These are phyloP conservation scores for Hanseniaspora guilliermondii DNA, from an alignment of 805 yeast genomes.

Conservation along the genomic window DNA sequence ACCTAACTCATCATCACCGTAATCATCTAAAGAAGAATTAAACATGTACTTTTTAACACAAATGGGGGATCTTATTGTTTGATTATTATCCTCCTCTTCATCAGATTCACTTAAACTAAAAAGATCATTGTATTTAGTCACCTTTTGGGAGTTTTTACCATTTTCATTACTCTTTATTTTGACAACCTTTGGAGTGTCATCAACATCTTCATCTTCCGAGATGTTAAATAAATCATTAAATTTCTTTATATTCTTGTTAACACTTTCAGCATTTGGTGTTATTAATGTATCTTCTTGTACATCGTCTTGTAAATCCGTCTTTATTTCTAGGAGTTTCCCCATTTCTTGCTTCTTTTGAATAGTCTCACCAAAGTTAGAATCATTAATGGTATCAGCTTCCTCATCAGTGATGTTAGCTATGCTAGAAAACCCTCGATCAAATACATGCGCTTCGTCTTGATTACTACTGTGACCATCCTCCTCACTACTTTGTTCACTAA, in stretches of 20 bases:
- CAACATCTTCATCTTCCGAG: background rate
- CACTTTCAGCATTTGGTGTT: background rate
- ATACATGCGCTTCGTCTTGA: background rate
- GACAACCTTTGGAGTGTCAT: background rate
- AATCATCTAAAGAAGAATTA: conserved; percentile 4
- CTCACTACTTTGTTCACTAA: conserved; percentile 19
- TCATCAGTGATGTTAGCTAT: background rate
- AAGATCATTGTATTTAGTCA: conserved; percentile 14
- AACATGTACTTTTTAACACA: background rate
- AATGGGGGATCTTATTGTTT: background rate
- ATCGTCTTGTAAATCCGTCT: background rate
- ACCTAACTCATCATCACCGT: background rate
- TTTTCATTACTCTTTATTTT: background rate
- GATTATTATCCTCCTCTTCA: conserved; percentile 16
- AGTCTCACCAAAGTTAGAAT: background rate
- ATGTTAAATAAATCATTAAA: background rate
- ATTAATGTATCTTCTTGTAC: background rate
- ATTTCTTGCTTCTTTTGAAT: background rate
- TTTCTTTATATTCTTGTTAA: background rate
- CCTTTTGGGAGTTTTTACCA: background rate
- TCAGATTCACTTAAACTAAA: conserved; percentile 16
- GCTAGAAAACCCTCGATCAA: background rate
- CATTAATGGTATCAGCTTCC: background rate
- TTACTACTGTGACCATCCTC: background rate
- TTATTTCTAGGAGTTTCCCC: background rate